Conservation (phyloP, 371 early-diverging fungal genomes). For the Amoeboaphelidium protococcarum region DNA sequence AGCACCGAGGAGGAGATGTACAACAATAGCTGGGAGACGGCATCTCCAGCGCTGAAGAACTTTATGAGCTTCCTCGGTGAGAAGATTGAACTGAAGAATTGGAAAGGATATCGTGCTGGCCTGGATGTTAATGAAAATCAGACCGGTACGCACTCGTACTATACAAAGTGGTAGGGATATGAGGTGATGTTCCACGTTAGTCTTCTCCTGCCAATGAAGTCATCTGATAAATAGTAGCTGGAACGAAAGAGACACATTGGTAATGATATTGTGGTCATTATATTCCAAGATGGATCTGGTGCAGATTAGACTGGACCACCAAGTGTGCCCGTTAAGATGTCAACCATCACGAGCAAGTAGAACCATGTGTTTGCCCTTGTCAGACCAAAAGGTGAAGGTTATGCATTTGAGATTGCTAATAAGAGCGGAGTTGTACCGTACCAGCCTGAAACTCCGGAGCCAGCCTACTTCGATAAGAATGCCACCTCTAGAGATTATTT, state of each 20-base stretch:
- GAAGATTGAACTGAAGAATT: conserved; percentile 34
- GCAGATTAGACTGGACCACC: too few relatives aligned
- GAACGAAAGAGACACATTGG: conserved; percentile 61
- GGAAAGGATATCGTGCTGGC: conserved; percentile 51
- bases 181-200: conserved; percentile 70
- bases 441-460: conserved; percentile 30
- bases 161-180: conserved; percentile 43
- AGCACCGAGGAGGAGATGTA: conserved; percentile 48
- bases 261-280: conserved; percentile 32
- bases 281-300: conserved; percentile 26
- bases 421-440: conserved; percentile 29
- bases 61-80: conserved; percentile 41
- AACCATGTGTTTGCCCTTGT: conserved; percentile 22
- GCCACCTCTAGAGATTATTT: conserved; percentile 25
- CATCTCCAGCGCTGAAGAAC: conserved; percentile 25
- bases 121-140: conserved; percentile 35
- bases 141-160: conserved; percentile 37
- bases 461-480: conserved; percentile 22
- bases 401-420: conserved; percentile 20
- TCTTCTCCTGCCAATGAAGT: conserved; percentile 37
- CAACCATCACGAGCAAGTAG: conserved; percentile 18
- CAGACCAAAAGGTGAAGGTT: conserved; percentile 15
- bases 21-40: conserved; percentile 9
- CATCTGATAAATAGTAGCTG: conserved; percentile 41
- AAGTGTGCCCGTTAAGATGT: conserved; percentile 13